Base-by-base conservation (phyloP, 1,284 basidiomycete species). In the Ustilago trichophora region DNA sequence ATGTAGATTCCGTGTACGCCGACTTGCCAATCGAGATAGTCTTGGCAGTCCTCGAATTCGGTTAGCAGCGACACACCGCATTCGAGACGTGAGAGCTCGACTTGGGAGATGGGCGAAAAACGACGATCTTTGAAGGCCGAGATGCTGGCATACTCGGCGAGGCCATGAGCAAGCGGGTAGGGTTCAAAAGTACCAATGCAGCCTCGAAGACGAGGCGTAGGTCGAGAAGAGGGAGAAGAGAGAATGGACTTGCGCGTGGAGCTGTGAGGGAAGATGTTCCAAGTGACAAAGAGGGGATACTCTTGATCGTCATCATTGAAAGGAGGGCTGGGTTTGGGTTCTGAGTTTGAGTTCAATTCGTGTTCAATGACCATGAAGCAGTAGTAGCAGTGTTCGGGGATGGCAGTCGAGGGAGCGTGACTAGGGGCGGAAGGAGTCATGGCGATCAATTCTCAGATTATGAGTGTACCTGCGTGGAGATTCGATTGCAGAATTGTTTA, bases 101-200 rank as follows among this genome's bases (percentile, higher is more conserved):
- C 84, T 68, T 85, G 83, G 47, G 88, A 86, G 76, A 98, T 91
- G 80, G 86, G 85, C n/a, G 80, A 76, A 76, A 86, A 86, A 1
- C 85, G 83, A 35, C 79, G 76, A 64, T 86, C 85, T 48, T 85
- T 81, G 43, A 85, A 78, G 0, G 84, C 85, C 22, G 84, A 83
- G 49, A 38, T 88, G 67, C 93, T 85, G 27, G 95, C 93, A 80
- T 97, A 98, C 74, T 97, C 91, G 43, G 87, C 86, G 51, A 98
- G 82, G 10, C 93, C 93, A 22, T 89, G 85, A 35, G 85, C 86
- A 19, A 98, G 85, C 7, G 88, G 84, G 80, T 90, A 86, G 2
- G 92, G 86, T 38, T 90, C 88, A 80, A 98, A 98, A 79, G 88
- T 94, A 75, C 95, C 95, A 72, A 98, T 98, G 83, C 95, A 98